phyloP scores from a whole-genome alignment of 2,329 filamentous ascomycete genomes.

The Pseudopyricularia cyperi region DNA sequence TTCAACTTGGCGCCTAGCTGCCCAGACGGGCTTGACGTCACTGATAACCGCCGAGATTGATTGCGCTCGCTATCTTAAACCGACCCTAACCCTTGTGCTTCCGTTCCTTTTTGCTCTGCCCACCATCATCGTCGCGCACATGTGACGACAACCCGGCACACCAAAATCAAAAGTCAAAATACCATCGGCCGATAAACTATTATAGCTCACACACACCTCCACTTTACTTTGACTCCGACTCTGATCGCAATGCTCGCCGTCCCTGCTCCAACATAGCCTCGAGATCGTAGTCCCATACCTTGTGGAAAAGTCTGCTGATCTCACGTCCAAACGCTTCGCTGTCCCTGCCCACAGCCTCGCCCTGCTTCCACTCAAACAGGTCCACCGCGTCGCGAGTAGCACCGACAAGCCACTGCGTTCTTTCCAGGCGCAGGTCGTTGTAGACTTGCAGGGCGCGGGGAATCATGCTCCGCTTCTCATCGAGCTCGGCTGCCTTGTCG shows the following conservation, averaged over 20 bases:
- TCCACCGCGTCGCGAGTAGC: constrained; percentile 23
- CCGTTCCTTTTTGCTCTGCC: no score
- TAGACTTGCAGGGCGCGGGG: constrained; percentile 23
- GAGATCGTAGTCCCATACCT: constrained; percentile 24
- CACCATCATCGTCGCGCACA: no score
- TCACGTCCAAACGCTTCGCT: constrained; percentile 17
- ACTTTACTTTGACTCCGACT: no score
- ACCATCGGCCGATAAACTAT: no score
- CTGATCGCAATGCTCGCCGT: neutral
- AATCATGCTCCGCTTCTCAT: neutral
- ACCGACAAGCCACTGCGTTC: constrained; percentile 29
- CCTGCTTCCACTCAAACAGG: constrained; percentile 24
- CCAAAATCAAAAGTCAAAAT: no score
- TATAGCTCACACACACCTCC: no score
- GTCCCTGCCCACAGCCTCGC: constrained; percentile 15
- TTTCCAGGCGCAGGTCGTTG: constrained; percentile 20
- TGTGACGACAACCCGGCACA: no score
- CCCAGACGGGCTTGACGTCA: neutral
- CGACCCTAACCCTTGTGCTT: no score
- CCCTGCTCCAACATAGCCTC: constrained; percentile 17
- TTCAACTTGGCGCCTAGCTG: neutral
- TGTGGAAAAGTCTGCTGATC: constrained; percentile 19
- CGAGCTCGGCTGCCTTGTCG: neutral
- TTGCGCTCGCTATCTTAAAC: no score
- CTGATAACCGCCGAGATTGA: no score